phyloP scores from a whole-genome alignment of 345 rosid species.

The Citrus trifoliata region DNA sequence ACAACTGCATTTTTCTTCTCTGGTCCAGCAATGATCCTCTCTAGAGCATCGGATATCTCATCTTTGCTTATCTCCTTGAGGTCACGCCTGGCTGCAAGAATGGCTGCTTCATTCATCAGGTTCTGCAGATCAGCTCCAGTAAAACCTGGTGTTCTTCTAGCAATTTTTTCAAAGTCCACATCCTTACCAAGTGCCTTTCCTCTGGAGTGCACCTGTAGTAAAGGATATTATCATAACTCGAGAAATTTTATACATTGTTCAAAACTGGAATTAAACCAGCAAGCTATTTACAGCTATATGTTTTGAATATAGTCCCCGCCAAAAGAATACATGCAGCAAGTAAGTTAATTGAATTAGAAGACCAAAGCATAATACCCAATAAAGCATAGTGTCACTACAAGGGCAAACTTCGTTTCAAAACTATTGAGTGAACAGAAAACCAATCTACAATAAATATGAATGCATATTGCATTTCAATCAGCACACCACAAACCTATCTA shows the following conservation, averaged over 20 bases:
- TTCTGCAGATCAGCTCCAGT: slow-evolving; percentile 96
- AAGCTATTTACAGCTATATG: neutral
- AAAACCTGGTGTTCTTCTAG: slow-evolving; percentile 95
- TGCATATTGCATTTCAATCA: neutral
- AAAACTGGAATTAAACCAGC: neutral
- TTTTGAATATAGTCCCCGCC: neutral
- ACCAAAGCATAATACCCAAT: neutral
- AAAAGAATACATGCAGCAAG: neutral
- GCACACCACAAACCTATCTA: neutral
- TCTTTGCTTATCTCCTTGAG: slow-evolving; percentile 98
- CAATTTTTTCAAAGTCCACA: slow-evolving; percentile 91
- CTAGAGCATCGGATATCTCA: slow-evolving; percentile 94
- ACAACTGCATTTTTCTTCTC: slow-evolving; percentile 98
- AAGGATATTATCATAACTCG: neutral
- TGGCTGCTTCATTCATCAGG: slow-evolving; percentile 97
- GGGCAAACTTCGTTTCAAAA: neutral
- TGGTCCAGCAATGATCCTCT: slow-evolving; percentile 98
- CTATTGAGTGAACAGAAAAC: neutral
- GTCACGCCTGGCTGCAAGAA: slow-evolving; percentile 94
- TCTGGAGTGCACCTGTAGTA: slow-evolving; percentile 83
- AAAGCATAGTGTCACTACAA: neutral
- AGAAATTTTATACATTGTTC: neutral
- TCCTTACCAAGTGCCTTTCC: slow-evolving; percentile 97
- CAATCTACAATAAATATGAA: neutral
- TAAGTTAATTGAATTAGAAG: neutral